These are phyloP conservation scores for Retiboletus flavoniger DNA, from an alignment of 1,284 basidiomycete genomes.

Conservation along the genomic window DNA sequence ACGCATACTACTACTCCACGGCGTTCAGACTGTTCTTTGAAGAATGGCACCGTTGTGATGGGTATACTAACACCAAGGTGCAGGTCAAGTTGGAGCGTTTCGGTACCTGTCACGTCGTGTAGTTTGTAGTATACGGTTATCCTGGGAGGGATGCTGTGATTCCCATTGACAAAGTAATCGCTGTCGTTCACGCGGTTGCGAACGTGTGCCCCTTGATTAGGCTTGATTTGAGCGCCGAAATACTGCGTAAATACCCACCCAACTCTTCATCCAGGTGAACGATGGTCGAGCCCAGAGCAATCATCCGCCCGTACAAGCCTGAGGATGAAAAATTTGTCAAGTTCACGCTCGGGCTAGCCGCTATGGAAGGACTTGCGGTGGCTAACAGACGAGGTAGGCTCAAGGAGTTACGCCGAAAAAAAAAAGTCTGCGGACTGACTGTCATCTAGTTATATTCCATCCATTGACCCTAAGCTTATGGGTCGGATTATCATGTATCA, in stretches of 20 bases:
- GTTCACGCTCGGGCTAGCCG: constrained; percentile 66
- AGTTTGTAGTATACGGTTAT: too few species aligned
- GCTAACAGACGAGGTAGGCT: constrained; percentile 64
- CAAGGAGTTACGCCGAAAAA: background rate
- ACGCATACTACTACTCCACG: too few species aligned
- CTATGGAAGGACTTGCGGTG: constrained; percentile 67
- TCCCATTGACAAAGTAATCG: background rate
- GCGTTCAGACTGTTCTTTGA: too few species aligned
- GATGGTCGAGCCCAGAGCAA: constrained; percentile 37
- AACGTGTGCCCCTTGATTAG: constrained; percentile 2
- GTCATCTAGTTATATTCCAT: constrained; percentile 54
- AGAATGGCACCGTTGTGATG: too few species aligned
- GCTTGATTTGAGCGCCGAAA: background rate
- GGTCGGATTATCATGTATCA: constrained; percentile 54
- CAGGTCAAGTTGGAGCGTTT: too few species aligned
- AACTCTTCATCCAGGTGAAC: background rate
- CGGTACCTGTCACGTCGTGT: too few species aligned
- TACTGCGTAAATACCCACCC: background rate
- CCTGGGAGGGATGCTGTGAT: background rate
- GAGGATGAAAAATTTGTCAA: constrained; percentile 58
- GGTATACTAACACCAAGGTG: too few species aligned
- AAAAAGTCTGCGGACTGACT: background rate
- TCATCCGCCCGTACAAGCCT: constrained; percentile 53
- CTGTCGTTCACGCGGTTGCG: background rate
- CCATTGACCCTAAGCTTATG: constrained; percentile 60